Percentiles rank a stretch among this genome's conserved stretches.
These are phyloP conservation scores for Biancaea sappan DNA, from an alignment of 306 rosid species.

Conservation along the genomic window DNA sequence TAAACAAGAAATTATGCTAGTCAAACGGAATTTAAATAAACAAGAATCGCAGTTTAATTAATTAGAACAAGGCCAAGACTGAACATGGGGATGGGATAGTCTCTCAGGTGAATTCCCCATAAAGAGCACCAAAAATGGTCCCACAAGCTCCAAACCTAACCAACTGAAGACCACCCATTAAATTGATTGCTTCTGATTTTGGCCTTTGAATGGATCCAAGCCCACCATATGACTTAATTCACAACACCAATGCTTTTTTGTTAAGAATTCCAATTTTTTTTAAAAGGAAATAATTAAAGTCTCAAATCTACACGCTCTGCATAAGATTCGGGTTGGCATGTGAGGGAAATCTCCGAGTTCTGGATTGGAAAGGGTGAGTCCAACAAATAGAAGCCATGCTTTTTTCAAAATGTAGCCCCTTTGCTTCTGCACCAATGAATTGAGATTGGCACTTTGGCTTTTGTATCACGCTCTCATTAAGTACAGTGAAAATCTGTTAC, in stretches of 20 bases:
- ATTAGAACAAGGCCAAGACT: neutral
- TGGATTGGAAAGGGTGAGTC: slow-evolving; percentile 35
- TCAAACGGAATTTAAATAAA: no score
- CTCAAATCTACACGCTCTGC: slow-evolving; percentile 4
- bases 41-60: neutral
- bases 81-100: neutral
- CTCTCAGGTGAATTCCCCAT: neutral
- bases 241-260: slow-evolving; percentile 9
- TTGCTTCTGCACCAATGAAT: slow-evolving; percentile 37
- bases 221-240: neutral
- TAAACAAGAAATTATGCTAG: no score
- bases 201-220: neutral
- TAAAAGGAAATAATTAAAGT: no score
- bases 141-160: slow-evolving; percentile 18
- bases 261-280: slow-evolving; percentile 2
- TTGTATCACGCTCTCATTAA: slow-evolving; percentile 11
- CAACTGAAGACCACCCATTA: neutral
- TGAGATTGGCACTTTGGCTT: slow-evolving; percentile 22
- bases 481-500: slow-evolving; percentile 20
- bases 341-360: slow-evolving; percentile 17
- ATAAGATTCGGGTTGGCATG: slow-evolving; percentile 26
- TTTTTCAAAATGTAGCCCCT: slow-evolving; percentile 20
- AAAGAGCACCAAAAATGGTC: slow-evolving; percentile 11
- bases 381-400: slow-evolving; percentile 31
- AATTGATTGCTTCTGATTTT: neutral